These are phyloP conservation scores for Dentipellis fragilis DNA, from an alignment of 768 basidiomycete genomes.

Conservation along the genomic window DNA sequence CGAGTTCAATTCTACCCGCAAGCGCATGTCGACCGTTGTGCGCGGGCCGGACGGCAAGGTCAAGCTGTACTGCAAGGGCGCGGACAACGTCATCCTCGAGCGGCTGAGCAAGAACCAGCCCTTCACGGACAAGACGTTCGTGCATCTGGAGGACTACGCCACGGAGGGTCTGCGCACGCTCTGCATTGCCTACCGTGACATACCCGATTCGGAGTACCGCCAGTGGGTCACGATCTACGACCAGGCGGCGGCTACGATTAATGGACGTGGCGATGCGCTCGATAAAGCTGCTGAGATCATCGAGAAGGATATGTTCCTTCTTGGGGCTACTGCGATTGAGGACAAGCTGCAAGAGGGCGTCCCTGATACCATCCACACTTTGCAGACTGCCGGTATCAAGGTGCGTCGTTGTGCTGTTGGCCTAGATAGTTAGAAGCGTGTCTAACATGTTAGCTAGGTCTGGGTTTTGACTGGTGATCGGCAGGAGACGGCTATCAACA, in stretches of 20 bases:
- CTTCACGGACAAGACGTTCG: conserved; percentile 76
- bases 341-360: conserved; percentile 99
- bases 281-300: conserved; percentile 93
- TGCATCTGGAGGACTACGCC: conserved; percentile 96
- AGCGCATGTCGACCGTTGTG: conserved; percentile 95
- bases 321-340: conserved; percentile 97
- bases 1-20: conserved; percentile 97
- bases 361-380: conserved; percentile 93
- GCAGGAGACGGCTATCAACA: conserved; percentile 99
- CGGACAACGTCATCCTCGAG: conserved; percentile 95
- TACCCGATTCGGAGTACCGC: conserved; percentile 81
- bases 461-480: conserved; percentile 98
- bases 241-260: conserved; percentile 90
- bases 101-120: conserved; percentile 78
- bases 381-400: conserved; percentile 98
- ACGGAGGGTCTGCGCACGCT: conserved; percentile 94
- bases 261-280: conserved; percentile 88
- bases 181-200: conserved; percentile 91
- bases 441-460: conserved; percentile 38
- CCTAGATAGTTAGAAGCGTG: background rate
- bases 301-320: conserved; percentile 84
- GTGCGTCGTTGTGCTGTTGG: conserved; percentile 21
- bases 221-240: conserved; percentile 86
- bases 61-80: conserved; percentile 94
- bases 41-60: conserved; percentile 83